These are phyloP conservation scores for Poa pratensis DNA, from an alignment of 176 grass and related monocot species.

Conservation along the genomic window DNA sequence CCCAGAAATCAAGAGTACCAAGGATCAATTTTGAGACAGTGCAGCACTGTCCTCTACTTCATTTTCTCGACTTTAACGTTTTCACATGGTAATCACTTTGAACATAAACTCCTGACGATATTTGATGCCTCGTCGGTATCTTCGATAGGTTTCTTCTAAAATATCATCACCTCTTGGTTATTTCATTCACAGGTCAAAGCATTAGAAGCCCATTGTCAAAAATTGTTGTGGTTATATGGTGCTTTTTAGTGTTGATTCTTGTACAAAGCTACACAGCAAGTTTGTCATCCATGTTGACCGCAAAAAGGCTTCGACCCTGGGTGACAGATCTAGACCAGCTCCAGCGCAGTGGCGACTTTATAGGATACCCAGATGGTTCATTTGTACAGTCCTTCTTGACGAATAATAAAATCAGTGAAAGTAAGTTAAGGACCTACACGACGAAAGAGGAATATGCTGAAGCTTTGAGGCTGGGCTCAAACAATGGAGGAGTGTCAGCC, in stretches of 20 bases:
- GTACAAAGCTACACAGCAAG: conserved; percentile 66
- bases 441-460: conserved; percentile 51
- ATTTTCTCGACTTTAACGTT: conserved; percentile 64
- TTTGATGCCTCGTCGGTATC: background rate
- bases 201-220: conserved; percentile 53
- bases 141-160: background rate
- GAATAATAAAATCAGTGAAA: conserved; percentile 5
- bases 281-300: conserved; percentile 58
- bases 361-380: conserved; percentile 61
- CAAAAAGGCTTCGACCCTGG: conserved; percentile 45
- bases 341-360: background rate
- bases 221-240: conserved; percentile 59
- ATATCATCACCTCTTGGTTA: background rate
- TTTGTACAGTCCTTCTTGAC: conserved; percentile 41
- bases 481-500: conserved; percentile 58
- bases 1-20: conserved; percentile 51
- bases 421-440: conserved; percentile 44
- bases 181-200: conserved; percentile 47
- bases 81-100: conserved; percentile 38
- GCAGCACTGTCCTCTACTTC: conserved; percentile 62
- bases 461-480: conserved; percentile 51
- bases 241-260: conserved; percentile 58
- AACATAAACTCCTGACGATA: no score
- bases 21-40: conserved; percentile 46
- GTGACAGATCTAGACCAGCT: conserved; percentile 49